A percentile compares a stretch with the other conserved stretches of the same genome.
These are phyloP conservation scores for Podaxis sp. DNA, from an alignment of 768 basidiomycete species.

Conservation along the genomic window DNA sequence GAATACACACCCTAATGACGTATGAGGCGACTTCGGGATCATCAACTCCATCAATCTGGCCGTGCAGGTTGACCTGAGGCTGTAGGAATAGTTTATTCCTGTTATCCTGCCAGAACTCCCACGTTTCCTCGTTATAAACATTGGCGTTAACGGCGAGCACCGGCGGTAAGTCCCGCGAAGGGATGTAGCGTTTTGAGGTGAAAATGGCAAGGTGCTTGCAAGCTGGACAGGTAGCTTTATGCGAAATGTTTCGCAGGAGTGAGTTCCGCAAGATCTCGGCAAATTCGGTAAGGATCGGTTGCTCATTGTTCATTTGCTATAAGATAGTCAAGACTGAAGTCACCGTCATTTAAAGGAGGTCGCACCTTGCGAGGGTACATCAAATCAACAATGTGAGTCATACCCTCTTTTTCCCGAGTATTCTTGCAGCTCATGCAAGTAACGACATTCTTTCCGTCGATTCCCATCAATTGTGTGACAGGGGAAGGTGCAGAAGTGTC, in stretches of 20 bases:
- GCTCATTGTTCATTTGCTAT: constrained; percentile 7
- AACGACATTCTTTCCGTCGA: constrained; percentile 74
- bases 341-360: neutral
- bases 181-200: constrained; percentile 64
- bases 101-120: constrained; percentile 75
- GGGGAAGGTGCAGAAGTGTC: constrained; percentile 56
- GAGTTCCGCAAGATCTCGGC: constrained; percentile 70
- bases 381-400: constrained; percentile 84
- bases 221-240: constrained; percentile 82
- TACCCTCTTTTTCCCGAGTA: constrained; percentile 69
- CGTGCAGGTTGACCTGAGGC: constrained; percentile 54
- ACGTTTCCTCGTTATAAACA: constrained; percentile 72
- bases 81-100: constrained; percentile 59
- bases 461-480: constrained; percentile 82
- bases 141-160: constrained; percentile 85
- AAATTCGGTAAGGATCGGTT: constrained; percentile 47
- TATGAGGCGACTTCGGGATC: constrained; percentile 61
- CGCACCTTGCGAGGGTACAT: constrained; percentile 82
- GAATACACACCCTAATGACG: constrained; percentile 62
- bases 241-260: constrained; percentile 75
- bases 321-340: neutral
- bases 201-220: constrained; percentile 82
- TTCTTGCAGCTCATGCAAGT: constrained; percentile 76
- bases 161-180: constrained; percentile 70
- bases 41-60: constrained; percentile 58